These are phyloP conservation scores for Ruellia speciosa DNA, from an alignment of 305 asterid species.

Conservation along the genomic window DNA sequence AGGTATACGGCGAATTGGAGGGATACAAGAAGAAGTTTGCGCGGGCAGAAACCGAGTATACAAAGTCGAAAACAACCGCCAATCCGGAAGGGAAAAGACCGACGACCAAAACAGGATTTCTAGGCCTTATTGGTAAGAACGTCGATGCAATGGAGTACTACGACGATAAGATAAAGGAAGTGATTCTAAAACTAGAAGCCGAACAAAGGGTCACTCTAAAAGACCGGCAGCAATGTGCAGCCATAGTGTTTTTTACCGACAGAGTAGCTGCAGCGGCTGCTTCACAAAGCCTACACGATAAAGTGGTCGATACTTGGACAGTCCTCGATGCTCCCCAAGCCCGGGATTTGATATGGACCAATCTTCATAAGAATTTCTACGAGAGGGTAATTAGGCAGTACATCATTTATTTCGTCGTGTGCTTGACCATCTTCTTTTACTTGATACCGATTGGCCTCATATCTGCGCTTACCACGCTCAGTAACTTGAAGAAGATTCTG, in stretches of 20 bases:
- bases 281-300: constrained; percentile 70
- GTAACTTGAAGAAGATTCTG: constrained; percentile 57
- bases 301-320: constrained; percentile 65
- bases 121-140: constrained; percentile 63
- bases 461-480: constrained; percentile 86
- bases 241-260: constrained; percentile 62
- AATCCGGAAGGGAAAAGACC: constrained; percentile 67
- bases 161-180: constrained; percentile 48
- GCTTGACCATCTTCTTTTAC: constrained; percentile 80
- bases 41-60: constrained; percentile 57
- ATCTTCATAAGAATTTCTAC: constrained; percentile 48
- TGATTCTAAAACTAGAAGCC: constrained; percentile 48
- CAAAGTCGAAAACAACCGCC: constrained; percentile 36
- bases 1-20: constrained; percentile 57
- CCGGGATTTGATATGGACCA: constrained; percentile 58
- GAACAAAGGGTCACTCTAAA: constrained; percentile 65
- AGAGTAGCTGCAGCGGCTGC: constrained; percentile 80
- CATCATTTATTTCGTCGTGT: constrained; percentile 48
- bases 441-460: constrained; percentile 75
- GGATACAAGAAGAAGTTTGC: constrained; percentile 71
- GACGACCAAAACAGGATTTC: constrained; percentile 52
- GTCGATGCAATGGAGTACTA: constrained; percentile 79
- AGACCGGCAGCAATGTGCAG: constrained; percentile 66
- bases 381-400: constrained; percentile 54
- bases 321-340: constrained; percentile 75